Base-by-base conservation (phyloP, 805 yeast genomes). In the Aciculoconidium aculeatum region DNA sequence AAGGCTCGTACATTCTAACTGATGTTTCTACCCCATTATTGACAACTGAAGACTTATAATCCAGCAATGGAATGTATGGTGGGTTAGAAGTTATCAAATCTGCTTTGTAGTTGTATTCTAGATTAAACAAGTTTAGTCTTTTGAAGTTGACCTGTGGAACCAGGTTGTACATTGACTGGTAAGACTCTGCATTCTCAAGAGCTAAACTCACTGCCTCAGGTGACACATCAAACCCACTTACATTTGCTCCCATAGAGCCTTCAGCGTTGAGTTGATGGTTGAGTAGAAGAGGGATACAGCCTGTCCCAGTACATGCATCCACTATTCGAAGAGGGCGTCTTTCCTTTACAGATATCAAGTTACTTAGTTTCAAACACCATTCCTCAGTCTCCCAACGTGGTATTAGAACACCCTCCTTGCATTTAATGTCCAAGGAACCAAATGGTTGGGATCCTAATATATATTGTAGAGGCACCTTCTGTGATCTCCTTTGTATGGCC, bases 381-480 rank as follows among this genome's bases (percentile, higher is more conserved):
- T 86, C 95, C 51, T 90, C 97, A 0, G 98, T 90, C 49, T 90
- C 98, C 81, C 90, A 78, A 28, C 98, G 58, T 0, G 98, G 97
- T 15, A 90, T 88, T 36, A 90, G 58, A 2, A 86, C 96, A 0
- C 76, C 76, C 1, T 59, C 61, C 16, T 53, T 44, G 44, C 95
- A 84, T 15, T 44, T 33, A 4, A 90, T 67, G 8, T 71, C 73
- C 27, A 90, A 48, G 1, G 51, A 45, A 0, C 92, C 94, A 61
- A 90, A 90, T 1, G 97, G 97, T 55, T 88, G 96, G 0, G 75
- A 57, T 0, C 92, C 87, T 7, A 90, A 58, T 7, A 90, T 72
- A 51, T 90, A 88, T 51, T 90, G 97, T 23, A 90, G 53, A 0
- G 98, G 97, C 6, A 67, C 72, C 4, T 65, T 61, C 8, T 50